These are phyloP conservation scores for Solanum infundibuliforme DNA, from an alignment of 257 asterid species.

Conservation along the genomic window DNA sequence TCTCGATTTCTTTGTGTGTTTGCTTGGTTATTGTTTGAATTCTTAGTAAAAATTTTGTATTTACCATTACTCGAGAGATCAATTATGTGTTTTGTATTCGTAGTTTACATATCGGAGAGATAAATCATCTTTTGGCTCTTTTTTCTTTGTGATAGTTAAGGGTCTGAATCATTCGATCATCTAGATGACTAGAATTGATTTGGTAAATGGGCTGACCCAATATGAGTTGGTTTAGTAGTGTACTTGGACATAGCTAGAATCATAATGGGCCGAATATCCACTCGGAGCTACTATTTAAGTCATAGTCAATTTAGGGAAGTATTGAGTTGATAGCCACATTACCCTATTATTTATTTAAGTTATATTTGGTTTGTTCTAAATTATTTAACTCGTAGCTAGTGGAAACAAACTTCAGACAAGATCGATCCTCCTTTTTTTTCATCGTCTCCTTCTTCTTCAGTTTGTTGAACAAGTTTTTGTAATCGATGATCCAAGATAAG, in stretches of 20 bases:
- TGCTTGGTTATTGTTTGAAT: not conserved
- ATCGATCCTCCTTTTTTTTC: not conserved
- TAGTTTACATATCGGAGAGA: not conserved
- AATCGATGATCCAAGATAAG: not conserved
- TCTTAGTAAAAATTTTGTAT: accelerated
- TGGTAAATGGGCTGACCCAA: not conserved
- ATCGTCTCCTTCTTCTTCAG: not conserved
- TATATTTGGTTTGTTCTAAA: no score
- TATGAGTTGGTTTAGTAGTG: not conserved
- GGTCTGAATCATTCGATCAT: not conserved
- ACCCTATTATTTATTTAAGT: not conserved
- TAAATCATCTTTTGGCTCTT: not conserved
- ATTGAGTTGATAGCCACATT: not conserved
- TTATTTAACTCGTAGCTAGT: not conserved
- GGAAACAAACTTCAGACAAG: not conserved
- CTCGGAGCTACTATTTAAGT: not conserved
- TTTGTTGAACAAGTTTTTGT: not conserved
- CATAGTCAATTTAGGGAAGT: no score
- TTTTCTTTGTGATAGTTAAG: not conserved
- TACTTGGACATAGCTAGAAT: not conserved
- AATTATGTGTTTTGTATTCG: not conserved
- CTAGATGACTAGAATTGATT: not conserved
- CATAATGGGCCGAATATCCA: not conserved
- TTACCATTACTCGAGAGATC: not conserved
- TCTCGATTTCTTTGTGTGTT: not conserved